A percentile compares a stretch with the other conserved stretches of the same genome.
Evolutionary conservation across 164 flowering plant species (phyloP).

Genomic region (Stephania cephalantha): DNA sequence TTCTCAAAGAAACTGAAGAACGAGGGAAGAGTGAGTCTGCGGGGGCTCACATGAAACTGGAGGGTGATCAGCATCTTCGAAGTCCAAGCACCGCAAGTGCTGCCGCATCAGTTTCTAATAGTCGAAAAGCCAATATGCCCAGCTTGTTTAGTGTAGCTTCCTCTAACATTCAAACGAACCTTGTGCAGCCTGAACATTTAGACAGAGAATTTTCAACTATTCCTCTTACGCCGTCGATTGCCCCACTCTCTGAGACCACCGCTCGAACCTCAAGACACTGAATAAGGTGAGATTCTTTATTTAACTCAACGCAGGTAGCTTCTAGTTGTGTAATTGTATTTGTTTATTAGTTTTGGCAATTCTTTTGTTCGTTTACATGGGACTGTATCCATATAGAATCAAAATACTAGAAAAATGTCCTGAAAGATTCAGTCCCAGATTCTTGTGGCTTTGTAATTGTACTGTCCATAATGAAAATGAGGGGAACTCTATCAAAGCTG

Average conservation of each 20-base stretch:
- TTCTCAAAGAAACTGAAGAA: constrained; percentile 88
- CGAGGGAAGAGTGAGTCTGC: constrained; percentile 57
- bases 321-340: background rate
- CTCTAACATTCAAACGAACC: constrained; percentile 22
- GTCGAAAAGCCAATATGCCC: constrained; percentile 16
- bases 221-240: constrained; percentile 50
- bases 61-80: constrained; percentile 20
- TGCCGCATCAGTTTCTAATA: constrained; percentile 19
- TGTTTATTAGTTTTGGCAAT: background rate
- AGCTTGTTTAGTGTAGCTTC: constrained; percentile 17
- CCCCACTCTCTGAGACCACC: constrained; percentile 33
- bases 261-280: constrained; percentile 39
- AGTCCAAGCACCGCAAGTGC: constrained; percentile 18
- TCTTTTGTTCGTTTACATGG: background rate
- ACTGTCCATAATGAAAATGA: too few relatives aligned
- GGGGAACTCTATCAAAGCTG: too few relatives aligned
- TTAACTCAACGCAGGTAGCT: constrained; percentile 8
- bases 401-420: too few relatives aligned
- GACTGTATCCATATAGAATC: too few relatives aligned
- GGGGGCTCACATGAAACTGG: constrained; percentile 24
- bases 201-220: constrained; percentile 77
- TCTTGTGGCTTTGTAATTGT: too few relatives aligned
- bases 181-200: constrained; percentile 32
- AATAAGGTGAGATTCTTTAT: constrained; percentile 15
- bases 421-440: too few relatives aligned